Conservation (phyloP, 352 stramenopile genomes). For the Pythium dissotocum region DNA sequence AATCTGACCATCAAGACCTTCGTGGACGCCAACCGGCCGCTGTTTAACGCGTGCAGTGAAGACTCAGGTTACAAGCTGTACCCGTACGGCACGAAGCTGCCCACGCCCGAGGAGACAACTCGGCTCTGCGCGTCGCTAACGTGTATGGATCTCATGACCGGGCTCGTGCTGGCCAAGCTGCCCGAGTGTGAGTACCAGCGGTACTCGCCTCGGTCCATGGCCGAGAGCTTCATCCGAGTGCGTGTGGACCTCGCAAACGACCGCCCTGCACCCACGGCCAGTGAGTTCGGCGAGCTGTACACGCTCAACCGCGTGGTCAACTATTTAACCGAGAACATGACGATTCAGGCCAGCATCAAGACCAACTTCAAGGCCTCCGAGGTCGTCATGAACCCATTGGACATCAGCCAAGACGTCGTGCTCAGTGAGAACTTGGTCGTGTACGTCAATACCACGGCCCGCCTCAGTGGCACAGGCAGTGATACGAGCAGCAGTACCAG, state of each 20-base stretch:
- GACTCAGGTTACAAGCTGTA: constrained; percentile 33
- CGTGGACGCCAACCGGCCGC: constrained; percentile 24
- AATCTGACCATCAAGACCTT: constrained; percentile 23
- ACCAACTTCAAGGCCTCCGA: constrained; percentile 19
- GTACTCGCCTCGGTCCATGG: constrained; percentile 27
- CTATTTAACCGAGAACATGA: constrained; percentile 33
- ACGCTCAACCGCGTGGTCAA: constrained; percentile 33
- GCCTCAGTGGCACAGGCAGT: neutral
- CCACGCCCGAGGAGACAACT: constrained; percentile 20
- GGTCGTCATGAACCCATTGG: constrained; percentile 20
- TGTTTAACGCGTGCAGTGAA: constrained; percentile 28
- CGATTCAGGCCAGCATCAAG: constrained; percentile 25
- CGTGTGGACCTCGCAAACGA: constrained; percentile 29
- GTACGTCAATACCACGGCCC: constrained; percentile 16
- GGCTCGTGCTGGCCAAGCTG: constrained; percentile 32
- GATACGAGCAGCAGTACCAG: neutral
- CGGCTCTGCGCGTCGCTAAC: constrained; percentile 25
- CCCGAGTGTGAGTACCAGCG: constrained; percentile 32
- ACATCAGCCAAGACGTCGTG: constrained; percentile 31
- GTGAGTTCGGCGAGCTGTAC: constrained; percentile 34
- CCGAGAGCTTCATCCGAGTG: constrained; percentile 32
- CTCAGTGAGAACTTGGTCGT: constrained; percentile 25
- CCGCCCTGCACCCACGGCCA: constrained; percentile 13
- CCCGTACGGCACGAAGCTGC: constrained; percentile 21
- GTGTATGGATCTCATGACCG: constrained; percentile 33